Base-by-base conservation (phyloP, 1,284 basidiomycete genomes). In the Sanguinoderma infundibulare region DNA sequence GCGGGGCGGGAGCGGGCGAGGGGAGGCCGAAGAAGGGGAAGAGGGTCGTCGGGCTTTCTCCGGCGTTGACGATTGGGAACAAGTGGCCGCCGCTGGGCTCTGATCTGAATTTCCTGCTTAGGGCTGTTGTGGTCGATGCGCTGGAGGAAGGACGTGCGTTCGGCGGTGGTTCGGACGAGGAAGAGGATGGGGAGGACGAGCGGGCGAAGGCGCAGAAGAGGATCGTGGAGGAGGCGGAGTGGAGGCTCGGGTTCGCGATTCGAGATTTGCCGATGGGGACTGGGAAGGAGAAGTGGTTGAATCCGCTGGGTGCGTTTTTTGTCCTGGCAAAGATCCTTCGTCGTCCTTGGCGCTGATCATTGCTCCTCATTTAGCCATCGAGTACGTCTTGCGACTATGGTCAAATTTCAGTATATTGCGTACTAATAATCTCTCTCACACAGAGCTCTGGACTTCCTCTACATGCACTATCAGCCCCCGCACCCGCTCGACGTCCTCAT, bases 1-100 rank as follows among this genome's bases (percentile, higher is more conserved):
- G 42, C 28, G 36, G 36, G 22, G 34, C 38, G 9, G 28, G 15
- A 17, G 20, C 17, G 39, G 50, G 24, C 22, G 39, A 22, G 54
- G 40, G 38, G 35, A 39, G 26, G 7, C 26, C 12, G 15, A 53
- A 40, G 20, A 46, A 61, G 44, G 52, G 58, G 5, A 78, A 78
- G 24, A 90, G 89, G 87, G 85, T 88, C 0, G 83, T 95, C 5
- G 94, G 94, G 0, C 76, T 96, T 3, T 88, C 91, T 2, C 78
- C 87, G 0, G 84, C 86, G 3, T 75, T 96, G 36, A 84, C 89
- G 53, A 87, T 89, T 54, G 78, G 88, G 46, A 84, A 85, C 52
- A 84, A 81, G 5, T 96, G 94, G 94, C 94, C 94, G 0, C 94
- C 94, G 3, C 89, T 91, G 17, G 92, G 92, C 12, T 83, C 89